Base-by-base conservation (phyloP, 2,329 filamentous ascomycete genomes). In the Aspergillus fischeri region DNA sequence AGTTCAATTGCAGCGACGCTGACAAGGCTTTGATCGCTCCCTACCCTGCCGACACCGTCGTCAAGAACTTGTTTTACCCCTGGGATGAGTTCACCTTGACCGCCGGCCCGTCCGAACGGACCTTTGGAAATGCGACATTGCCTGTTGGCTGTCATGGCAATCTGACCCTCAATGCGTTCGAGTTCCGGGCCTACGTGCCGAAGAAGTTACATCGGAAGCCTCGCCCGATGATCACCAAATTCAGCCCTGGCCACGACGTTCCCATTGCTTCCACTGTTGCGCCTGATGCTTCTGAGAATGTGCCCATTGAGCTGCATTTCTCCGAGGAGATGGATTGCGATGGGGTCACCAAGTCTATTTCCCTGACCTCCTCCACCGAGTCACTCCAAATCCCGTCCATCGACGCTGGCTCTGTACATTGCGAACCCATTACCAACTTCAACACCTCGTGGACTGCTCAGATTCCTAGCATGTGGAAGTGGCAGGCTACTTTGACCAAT, bases 41-140 rank as follows among this genome's bases (percentile, higher is more conserved):
- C 0, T 88, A 83, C 55, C 73, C 76, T 11, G 65, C 70, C 3
- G 80, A 78, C n/a, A 81, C 78, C 3, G 80, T 75, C 1, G 84
- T 88, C 59, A 83, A 81, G 67, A 86, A 86, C 62, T 66, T 88
- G 17, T 85, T 88, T 67, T 82, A 81, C 64, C 83, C 84, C 1
- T 84, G 82, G 61, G 82, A 85, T 27, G 77, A 83, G 58, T 72
- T 80, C 56, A 78, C 69, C 0, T 72, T 87, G 21, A 74, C 75
- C 49, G 65, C 67, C 0, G 80, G 81, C 1, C 65, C 73, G 2
- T 66, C 73, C 3, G 73, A 72, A 27, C 73, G 83, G 32, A 76
- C 76, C 10, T 74, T 82, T 48, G 76, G 78, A 51, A 75, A 75
- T 1, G 78, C 78, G 1, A 72, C 65, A 0, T 68, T 77, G 6